A percentile compares a stretch with the other conserved stretches of the same genome.
These are phyloP conservation scores for Filosporella fistucella DNA, from an alignment of 495 filamentous ascomycete species.

Conservation along the genomic window DNA sequence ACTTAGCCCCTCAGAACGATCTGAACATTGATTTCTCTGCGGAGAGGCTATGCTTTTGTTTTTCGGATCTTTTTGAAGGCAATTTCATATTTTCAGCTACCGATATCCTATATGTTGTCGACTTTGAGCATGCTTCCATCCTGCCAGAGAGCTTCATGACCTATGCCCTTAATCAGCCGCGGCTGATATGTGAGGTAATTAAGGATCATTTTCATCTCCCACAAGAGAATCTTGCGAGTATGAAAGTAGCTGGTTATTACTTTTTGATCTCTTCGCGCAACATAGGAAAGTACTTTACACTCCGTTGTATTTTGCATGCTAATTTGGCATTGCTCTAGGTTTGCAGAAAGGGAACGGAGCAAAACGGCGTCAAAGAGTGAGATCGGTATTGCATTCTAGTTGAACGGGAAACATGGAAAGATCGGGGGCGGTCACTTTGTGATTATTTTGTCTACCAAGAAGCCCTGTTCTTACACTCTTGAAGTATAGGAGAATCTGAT, in stretches of 20 bases:
- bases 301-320: too few relatives aligned
- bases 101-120: constrained; percentile 2
- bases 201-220: constrained; percentile 2
- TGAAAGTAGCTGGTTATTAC: background rate
- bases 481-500: too few relatives aligned
- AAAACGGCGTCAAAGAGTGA: too few relatives aligned
- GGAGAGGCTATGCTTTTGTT: constrained; percentile 7
- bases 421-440: too few relatives aligned
- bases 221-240: constrained; percentile 1
- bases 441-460: too few relatives aligned
- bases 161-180: constrained; percentile 6
- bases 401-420: too few relatives aligned
- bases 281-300: background rate
- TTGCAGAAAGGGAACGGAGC: too few relatives aligned
- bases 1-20: background rate
- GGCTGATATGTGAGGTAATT: background rate
- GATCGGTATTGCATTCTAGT: too few relatives aligned
- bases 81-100: constrained; percentile 4
- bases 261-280: background rate
- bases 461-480: too few relatives aligned
- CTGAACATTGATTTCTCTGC: constrained; percentile 2
- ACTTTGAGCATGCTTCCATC: constrained; percentile 6
- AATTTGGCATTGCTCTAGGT: too few relatives aligned
- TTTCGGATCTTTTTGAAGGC: constrained; percentile 9
- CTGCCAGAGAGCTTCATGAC: constrained; percentile 10